These are phyloP conservation scores for Tuber umbilicatum DNA, from an alignment of 495 filamentous ascomycete genomes.

Conservation along the genomic window DNA sequence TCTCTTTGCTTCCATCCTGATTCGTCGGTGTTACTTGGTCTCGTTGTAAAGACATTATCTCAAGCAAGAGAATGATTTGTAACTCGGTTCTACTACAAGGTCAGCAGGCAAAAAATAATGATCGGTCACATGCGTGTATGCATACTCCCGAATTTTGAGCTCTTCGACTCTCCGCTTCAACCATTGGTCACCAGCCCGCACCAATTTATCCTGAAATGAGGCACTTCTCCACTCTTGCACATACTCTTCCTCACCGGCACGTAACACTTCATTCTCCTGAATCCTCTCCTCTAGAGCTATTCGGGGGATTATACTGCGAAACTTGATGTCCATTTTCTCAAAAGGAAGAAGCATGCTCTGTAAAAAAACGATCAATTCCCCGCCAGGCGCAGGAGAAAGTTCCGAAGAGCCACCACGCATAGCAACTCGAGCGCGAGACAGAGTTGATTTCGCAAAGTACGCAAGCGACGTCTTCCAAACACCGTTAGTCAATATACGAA, in stretches of 20 bases:
- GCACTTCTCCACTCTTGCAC: slow-evolving; percentile 72
- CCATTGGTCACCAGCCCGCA: slow-evolving; percentile 25
- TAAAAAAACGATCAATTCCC: slow-evolving; percentile 60
- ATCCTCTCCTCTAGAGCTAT: slow-evolving; percentile 60
- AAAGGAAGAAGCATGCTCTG: slow-evolving; percentile 64
- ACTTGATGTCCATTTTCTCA: slow-evolving; percentile 79
- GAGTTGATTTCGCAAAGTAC: slow-evolving; percentile 93
- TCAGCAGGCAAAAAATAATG: neutral
- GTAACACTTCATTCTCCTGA: slow-evolving; percentile 42
- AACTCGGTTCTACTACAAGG: slow-evolving; percentile 60
- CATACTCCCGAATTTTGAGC: slow-evolving; percentile 44
- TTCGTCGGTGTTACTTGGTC: slow-evolving; percentile 43
- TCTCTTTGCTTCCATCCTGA: slow-evolving; percentile 44
- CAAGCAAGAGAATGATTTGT: slow-evolving; percentile 83
- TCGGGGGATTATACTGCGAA: slow-evolving; percentile 64
- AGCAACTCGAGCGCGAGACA: slow-evolving; percentile 75
- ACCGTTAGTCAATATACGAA: slow-evolving; percentile 33
- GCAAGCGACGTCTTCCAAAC: slow-evolving; percentile 69
- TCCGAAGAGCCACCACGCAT: slow-evolving; percentile 58
- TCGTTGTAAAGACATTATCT: slow-evolving; percentile 67
- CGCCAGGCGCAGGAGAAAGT: slow-evolving; percentile 23
- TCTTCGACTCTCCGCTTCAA: slow-evolving; percentile 39
- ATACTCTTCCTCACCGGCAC: slow-evolving; percentile 57
- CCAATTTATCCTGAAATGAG: slow-evolving; percentile 38
- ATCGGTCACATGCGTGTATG: neutral